These are phyloP conservation scores for Chrysanthemum lavandulifolium DNA, from an alignment of 129 eudicot species.

Conservation along the genomic window DNA sequence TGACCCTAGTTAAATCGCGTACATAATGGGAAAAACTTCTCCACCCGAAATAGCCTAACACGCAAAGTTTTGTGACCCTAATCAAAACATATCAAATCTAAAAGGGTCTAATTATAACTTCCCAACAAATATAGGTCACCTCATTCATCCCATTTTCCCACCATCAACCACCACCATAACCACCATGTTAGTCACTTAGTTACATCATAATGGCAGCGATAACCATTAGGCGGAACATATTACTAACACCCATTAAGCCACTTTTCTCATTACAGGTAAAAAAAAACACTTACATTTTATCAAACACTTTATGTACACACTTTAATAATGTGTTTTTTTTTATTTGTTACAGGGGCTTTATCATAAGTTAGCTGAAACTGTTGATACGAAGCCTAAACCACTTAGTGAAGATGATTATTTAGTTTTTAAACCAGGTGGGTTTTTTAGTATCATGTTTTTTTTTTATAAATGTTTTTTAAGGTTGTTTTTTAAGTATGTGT, in stretches of 20 bases:
- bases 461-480: not conserved
- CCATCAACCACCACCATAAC: no score
- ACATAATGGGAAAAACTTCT: no score
- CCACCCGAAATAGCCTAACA: no score
- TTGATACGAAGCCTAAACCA: slow-evolving; percentile 13
- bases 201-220: not conserved
- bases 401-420: slow-evolving; percentile 21
- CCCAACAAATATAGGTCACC: no score
- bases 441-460: not conserved
- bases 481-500: not conserved
- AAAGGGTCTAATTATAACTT: no score
- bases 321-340: not conserved
- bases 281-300: slow-evolving; percentile 19
- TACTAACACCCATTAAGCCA: not conserved
- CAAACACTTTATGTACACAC: slow-evolving; percentile 27
- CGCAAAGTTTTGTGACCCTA: no score
- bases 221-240: not conserved
- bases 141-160: no score
- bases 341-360: slow-evolving; percentile 25
- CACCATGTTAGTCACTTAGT: not conserved
- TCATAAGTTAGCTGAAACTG: slow-evolving; percentile 30
- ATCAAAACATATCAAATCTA: no score
- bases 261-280: not conserved
- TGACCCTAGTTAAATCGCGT: no score
- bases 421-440: slow-evolving; percentile 24